A percentile compares a stretch with the other conserved stretches of the same genome.
These are phyloP conservation scores for Citrullus amarus DNA, from an alignment of 306 rosid species.

Conservation along the genomic window DNA sequence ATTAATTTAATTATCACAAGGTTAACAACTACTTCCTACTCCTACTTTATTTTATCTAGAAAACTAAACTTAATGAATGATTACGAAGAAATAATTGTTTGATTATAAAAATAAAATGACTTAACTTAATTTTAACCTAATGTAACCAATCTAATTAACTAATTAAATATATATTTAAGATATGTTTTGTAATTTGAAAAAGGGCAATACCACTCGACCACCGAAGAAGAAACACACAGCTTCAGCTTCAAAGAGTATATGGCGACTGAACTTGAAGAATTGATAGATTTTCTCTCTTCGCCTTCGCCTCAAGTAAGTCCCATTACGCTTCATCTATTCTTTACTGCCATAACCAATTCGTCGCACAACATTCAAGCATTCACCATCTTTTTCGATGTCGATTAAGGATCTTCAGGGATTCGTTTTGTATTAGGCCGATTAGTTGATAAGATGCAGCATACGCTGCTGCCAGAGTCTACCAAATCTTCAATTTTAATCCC, in stretches of 20 bases:
- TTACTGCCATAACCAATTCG: too few species aligned
- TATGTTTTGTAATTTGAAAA: background rate
- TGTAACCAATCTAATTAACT: too few species aligned
- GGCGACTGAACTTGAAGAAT: slow-evolving; percentile 89
- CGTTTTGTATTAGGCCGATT: background rate
- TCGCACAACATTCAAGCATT: background rate
- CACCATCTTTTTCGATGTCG: background rate
- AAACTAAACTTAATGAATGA: too few species aligned
- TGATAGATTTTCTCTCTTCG: slow-evolving; percentile 56
- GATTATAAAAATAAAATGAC: too few species aligned
- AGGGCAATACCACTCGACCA: background rate
- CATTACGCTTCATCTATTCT: too few species aligned
- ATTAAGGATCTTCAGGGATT: background rate
- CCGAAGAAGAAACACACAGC: background rate
- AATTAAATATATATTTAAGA: too few species aligned
- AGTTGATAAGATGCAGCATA: background rate
- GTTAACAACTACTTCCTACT: too few species aligned
- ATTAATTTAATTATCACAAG: too few species aligned
- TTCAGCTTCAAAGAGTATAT: slow-evolving; percentile 14
- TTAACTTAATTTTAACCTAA: too few species aligned
- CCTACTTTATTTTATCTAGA: too few species aligned
- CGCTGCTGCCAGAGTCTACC: background rate
- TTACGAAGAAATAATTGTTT: too few species aligned
- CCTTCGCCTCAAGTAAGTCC: slow-evolving; percentile 60
- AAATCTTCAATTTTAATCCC: background rate